Conservation (phyloP, 768 basidiomycete genomes). For the Lentinula sp. region DNA sequence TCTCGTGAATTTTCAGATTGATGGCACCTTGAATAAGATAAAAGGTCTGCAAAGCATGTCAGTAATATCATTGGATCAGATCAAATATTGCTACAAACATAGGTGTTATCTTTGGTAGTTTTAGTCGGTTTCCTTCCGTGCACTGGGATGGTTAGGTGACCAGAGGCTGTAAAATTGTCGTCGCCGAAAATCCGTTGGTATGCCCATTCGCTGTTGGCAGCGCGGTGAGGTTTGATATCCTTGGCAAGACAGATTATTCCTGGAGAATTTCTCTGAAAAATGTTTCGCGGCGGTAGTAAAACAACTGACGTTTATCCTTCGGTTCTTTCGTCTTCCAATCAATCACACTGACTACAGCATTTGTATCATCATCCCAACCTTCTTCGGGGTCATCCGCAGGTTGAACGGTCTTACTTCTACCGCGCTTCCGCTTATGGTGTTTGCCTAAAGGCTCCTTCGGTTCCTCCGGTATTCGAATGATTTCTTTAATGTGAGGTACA, state of each 20-base stretch:
- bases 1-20: conserved; percentile 76
- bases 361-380: conserved; percentile 85
- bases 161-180: conserved; percentile 86
- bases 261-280: conserved; percentile 22
- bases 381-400: conserved; percentile 44
- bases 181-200: conserved; percentile 94
- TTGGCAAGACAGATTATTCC: conserved; percentile 75
- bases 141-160: conserved; percentile 78
- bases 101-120: conserved; percentile 88
- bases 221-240: conserved; percentile 56
- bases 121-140: conserved; percentile 82
- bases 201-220: conserved; percentile 63
- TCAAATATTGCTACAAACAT: conserved; percentile 44
- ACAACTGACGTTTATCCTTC: conserved; percentile 61
- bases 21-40: conserved; percentile 86
- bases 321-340: conserved; percentile 61
- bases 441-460: conserved; percentile 41
- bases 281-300: neutral
- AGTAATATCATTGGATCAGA: neutral
- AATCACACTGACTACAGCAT: conserved; percentile 57
- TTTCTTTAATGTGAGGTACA: conserved; percentile 68
- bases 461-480: conserved; percentile 48
- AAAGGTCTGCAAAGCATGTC: conserved; percentile 30
- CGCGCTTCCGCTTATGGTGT: conserved; percentile 16
- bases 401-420: conserved; percentile 26